Evolutionary conservation across 352 stramenopile species (phyloP).

Genomic region (Globisporangium canariense): DNA sequence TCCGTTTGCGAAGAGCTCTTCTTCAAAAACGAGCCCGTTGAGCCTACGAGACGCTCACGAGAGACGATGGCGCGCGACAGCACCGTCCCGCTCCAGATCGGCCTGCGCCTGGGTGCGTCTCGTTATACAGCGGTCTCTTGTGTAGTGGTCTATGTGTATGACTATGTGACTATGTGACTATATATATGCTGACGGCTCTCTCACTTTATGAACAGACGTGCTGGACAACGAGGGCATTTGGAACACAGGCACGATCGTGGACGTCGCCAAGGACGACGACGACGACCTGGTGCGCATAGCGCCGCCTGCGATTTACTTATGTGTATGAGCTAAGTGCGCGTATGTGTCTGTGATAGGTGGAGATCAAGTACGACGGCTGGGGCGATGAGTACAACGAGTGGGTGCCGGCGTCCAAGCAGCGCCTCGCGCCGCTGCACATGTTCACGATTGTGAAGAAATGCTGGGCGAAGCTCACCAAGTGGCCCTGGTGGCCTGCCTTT

Average conservation of each 20-base stretch:
- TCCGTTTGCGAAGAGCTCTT: not conserved
- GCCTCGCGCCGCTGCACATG: conserved; percentile 72
- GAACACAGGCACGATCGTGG: conserved; percentile 71
- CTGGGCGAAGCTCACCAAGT: conserved; percentile 83
- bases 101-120: conserved; percentile 64
- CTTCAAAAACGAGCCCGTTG: conserved; percentile 7
- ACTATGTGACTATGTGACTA: not conserved
- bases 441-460: conserved; percentile 85
- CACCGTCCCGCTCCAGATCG: conserved; percentile 59
- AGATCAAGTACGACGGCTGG: conserved; percentile 86
- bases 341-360: conserved; percentile 30
- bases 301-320: not conserved
- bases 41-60: conserved; percentile 7
- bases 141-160: not conserved
- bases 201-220: conserved; percentile 37
- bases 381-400: conserved; percentile 81
- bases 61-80: conserved; percentile 21
- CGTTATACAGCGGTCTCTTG: not conserved
- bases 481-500: conserved; percentile 81
- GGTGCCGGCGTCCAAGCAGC: conserved; percentile 46
- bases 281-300: conserved; percentile 39
- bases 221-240: conserved; percentile 83
- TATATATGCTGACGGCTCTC: not conserved
- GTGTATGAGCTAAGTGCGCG: not conserved
- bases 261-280: conserved; percentile 56